Evolutionary conservation across 305 asterid species (phyloP), one percentile per base, ranked within the genome.

Genomic region (Fraxinus xanthoxyloides): DNA sequence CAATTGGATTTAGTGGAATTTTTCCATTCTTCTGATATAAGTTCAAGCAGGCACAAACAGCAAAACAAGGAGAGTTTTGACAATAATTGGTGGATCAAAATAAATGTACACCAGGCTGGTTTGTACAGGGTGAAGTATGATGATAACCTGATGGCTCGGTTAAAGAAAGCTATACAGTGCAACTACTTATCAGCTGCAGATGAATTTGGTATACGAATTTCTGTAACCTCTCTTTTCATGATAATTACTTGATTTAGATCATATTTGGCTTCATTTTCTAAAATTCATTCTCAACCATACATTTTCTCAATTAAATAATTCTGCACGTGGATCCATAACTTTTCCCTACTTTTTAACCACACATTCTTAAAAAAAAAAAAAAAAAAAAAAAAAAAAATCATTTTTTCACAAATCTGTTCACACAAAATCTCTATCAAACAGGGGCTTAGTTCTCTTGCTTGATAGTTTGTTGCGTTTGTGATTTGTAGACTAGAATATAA

Each of bases 101-200:
- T 80, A 67, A 87, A 87, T 43, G 72, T 65, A 54, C 59, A 85
- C 65, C 90, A 87, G 72, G 81, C 85, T 63, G 87, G 90, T 34
- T 87, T 87, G 77, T 87, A 85, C 69, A 72, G 90, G 76, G 90
- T 87, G 78, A 87, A 85, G 63, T 87, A 87, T 24, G 87, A 83
- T 69, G 69, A 81, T 0, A 43, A 76, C 46, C 87, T 87, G 19
- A 82, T 78, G 70, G 80, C 83, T 63, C 85, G 32, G 65, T 74
- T 87, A 28, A 70, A 36, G 34, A 79, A 83, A 36, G 84, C 87
- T 70, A 72, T 85, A 78, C 36, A 77, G 26, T 77, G 40, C 36
- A 85, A 81, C 63, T 61, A 28, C 77, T 81, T 85, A 67, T 87
- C 90, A 35, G 84, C 88, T 72, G 51, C 85, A 17, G 90, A 87